Conservation (phyloP, 2,329 filamentous ascomycete species). For the Neopestalotiopsis rosae region DNA sequence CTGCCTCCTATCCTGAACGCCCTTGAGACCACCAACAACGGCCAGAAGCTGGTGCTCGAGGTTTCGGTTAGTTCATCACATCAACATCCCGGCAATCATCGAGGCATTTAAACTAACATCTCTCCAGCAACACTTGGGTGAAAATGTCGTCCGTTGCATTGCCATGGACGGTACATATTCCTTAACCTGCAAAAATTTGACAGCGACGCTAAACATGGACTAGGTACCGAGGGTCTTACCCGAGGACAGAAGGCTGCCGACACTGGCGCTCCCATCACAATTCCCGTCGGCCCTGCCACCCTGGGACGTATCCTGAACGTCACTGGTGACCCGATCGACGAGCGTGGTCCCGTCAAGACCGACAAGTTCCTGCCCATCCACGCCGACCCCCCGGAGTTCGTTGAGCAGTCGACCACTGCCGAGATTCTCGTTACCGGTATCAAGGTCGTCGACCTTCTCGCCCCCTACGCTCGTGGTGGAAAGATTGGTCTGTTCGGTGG, state of each 20-base stretch:
- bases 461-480: conserved; percentile 99
- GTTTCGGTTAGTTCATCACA: conserved; percentile 73
- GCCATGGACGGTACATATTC: conserved; percentile 92
- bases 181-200: conserved; percentile 25
- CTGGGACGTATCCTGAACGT: conserved; percentile 99
- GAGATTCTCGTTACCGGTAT: conserved; percentile 99
- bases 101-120: conserved; percentile 42
- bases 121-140: conserved; percentile 94
- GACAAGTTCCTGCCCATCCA: conserved; percentile 90
- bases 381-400: conserved; percentile 89
- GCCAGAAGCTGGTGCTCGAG: conserved; percentile 94
- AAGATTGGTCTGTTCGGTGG: conserved; percentile 99
- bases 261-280: conserved; percentile 93
- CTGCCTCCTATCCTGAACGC: conserved; percentile 98
- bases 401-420: conserved; percentile 93
- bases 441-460: conserved; percentile 99
- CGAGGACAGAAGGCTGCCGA: conserved; percentile 86
- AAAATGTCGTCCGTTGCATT: conserved; percentile 99
- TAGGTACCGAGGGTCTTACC: conserved; percentile 98
- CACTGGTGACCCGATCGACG: conserved; percentile 99
- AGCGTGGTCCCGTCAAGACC: conserved; percentile 97
- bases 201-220: conserved; percentile 29
- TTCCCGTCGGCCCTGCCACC: conserved; percentile 91
- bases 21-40: conserved; percentile 87
- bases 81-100: conserved; percentile 10